Conservation (phyloP, 495 filamentous ascomycete species). For the Penicillium pulvis region DNA sequence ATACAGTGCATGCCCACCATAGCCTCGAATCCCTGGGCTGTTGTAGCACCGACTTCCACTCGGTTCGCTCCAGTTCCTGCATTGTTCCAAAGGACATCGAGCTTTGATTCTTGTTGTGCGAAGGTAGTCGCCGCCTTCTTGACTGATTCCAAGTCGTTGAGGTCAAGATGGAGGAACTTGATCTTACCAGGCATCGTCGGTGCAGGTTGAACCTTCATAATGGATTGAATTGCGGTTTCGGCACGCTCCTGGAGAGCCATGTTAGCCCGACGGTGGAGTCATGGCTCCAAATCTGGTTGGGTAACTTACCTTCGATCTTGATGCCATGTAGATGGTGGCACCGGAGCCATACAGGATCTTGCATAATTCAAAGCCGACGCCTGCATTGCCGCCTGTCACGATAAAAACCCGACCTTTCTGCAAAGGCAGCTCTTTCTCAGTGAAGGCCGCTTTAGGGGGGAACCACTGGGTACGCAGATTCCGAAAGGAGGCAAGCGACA, state of each 20-base stretch:
- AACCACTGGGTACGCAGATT: conserved; percentile 7
- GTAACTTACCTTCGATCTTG: conserved; percentile 22
- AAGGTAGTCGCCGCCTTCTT: conserved; percentile 33
- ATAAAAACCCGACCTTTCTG: conserved; percentile 53
- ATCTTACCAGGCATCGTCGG: conserved; percentile 23
- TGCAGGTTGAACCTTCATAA: conserved; percentile 2
- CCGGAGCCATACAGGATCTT: conserved; percentile 37
- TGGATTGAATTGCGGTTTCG: conserved; percentile 34
- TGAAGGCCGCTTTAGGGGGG: conserved; percentile 51
- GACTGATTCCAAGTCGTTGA: conserved; percentile 37
- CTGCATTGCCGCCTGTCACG: conserved; percentile 36
- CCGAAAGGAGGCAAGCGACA: conserved; percentile 1
- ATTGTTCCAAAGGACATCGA: conserved; percentile 52
- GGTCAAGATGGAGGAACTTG: conserved; percentile 45
- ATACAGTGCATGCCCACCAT: conserved; percentile 15
- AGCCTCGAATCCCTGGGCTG: conserved; percentile 15
- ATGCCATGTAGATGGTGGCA: conserved; percentile 39
- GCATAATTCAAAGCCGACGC: conserved; percentile 40
- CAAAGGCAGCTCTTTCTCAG: conserved; percentile 85
- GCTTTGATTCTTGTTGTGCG: conserved; percentile 29
- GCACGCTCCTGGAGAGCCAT: conserved; percentile 12
- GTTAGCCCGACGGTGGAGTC: neutral
- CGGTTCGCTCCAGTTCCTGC: conserved; percentile 29
- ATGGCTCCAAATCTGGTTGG: neutral
- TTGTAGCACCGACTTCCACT: conserved; percentile 10